Base-by-base conservation (phyloP, 2,329 filamentous ascomycete genomes). In the Celoporthe dispersa region DNA sequence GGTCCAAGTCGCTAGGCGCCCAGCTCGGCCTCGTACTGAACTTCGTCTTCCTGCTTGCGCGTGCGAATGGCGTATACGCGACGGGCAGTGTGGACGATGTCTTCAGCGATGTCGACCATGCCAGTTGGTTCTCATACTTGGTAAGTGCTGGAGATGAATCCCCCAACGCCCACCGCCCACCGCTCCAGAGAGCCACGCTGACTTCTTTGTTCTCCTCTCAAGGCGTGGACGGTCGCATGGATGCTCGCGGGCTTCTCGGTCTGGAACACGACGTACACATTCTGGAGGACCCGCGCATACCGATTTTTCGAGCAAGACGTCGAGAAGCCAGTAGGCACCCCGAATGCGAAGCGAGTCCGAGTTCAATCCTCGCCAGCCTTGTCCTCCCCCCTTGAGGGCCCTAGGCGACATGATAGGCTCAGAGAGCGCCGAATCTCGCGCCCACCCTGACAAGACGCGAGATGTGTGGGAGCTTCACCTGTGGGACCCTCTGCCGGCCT, bases 391-490 rank as follows among this genome's bases (percentile, higher is more conserved):
- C 0, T 78, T 98, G 53, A 89, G 90, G 67, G 91, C 93, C 69
- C 80, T 98, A 51, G 87, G 90, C 37, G 89, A 87, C 73, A 83
- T 93, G 60, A 81, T 97, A 44, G 85, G 89, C 1, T 82, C 87
- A 35, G 89, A 91, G 48, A 91, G 89, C 31, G 93, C 94, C n/a
- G 90, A 94, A 73, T 90, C 92, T 35, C 89, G 94, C 77, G 92
- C 94, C 37, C 92, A 98, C 80, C 93, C 95, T 0, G 91, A 96
- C 77, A 89, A 90, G 69, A 87, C 88, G 35, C 88, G 91, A 14
- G 94, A 99, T 79, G 96, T 99, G 12, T 99, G 96, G 96, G 94
- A 99, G 80, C 82, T 99, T 64, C 88, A 91, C 1, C 87, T 98
- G 8, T 99, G 96, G 96, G 94, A 98, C 78, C 96, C 97, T 44